phyloP scores from a whole-genome alignment of 306 rosid species.

The Astragalus glycyphyllos region DNA sequence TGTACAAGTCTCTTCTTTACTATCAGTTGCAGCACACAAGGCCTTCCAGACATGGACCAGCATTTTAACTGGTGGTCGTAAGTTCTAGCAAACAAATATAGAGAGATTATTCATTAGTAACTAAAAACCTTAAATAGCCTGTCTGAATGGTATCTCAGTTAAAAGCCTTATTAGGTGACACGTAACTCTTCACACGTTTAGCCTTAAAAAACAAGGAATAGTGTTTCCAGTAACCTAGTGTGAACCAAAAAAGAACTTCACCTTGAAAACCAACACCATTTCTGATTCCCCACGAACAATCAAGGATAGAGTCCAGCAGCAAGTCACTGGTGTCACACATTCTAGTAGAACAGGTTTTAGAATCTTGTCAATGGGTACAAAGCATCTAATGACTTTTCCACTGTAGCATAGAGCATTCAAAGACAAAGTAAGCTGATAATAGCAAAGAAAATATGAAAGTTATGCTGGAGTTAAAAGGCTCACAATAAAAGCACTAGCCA shows the following conservation, averaged over 20 bases:
- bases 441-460: background rate
- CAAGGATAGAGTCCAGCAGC: conserved; percentile 86
- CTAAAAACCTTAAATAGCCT: background rate
- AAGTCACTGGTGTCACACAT: conserved; percentile 89
- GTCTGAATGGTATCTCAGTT: background rate
- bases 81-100: conserved; percentile 53
- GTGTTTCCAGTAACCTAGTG: conserved; percentile 18
- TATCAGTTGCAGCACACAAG: conserved; percentile 66
- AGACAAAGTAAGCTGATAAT: background rate
- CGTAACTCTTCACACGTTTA: conserved; percentile 7
- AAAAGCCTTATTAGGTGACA: background rate
- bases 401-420: conserved; percentile 39
- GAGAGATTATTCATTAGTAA: conserved; percentile 29
- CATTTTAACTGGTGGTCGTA: conserved; percentile 82
- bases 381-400: conserved; percentile 69
- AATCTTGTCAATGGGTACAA: conserved; percentile 82
- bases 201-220: conserved; percentile 16
- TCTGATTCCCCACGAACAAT: conserved; percentile 69
- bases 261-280: conserved; percentile 76
- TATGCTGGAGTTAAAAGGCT: background rate
- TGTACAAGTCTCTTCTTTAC: conserved; percentile 44
- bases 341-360: conserved; percentile 78
- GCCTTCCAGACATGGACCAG: conserved; percentile 93
- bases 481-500: conserved; percentile 2
- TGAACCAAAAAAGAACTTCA: conserved; percentile 28